These are phyloP conservation scores for Cryphonectria parasitica DNA, from an alignment of 2,329 filamentous ascomycete genomes.

Conservation along the genomic window DNA sequence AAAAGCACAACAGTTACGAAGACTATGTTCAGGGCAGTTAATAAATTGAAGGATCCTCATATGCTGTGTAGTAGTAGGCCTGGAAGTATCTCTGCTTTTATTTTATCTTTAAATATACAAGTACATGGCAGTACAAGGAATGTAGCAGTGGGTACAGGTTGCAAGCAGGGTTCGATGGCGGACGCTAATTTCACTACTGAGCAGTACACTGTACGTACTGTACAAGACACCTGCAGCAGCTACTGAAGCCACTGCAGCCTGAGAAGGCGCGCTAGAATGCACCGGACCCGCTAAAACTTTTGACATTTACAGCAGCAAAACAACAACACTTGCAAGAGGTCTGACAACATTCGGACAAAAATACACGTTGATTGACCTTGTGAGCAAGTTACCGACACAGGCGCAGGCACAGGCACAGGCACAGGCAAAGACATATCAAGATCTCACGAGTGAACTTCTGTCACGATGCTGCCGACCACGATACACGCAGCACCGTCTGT, in stretches of 20 bases:
- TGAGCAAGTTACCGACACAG: too few species aligned
- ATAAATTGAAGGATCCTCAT: neutral
- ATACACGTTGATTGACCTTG: neutral
- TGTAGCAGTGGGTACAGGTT: neutral
- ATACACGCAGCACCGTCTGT: conserved; percentile 60
- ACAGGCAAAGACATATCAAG: neutral
- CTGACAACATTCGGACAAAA: neutral
- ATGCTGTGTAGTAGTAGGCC: neutral
- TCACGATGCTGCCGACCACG: conserved; percentile 53
- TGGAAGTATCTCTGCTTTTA: neutral
- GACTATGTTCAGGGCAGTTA: too few species aligned
- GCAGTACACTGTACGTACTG: neutral
- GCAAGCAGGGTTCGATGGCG: neutral
- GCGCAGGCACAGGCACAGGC: conserved; percentile 21
- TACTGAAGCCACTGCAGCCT: neutral
- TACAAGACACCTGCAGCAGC: neutral
- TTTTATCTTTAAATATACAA: neutral
- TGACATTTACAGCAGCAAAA: neutral
- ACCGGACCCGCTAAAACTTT: neutral
- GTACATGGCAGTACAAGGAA: neutral
- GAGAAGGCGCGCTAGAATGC: neutral
- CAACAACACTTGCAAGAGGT: neutral
- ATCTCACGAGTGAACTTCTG: neutral
- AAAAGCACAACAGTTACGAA: neutral
- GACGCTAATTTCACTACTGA: neutral